Evolutionary conservation across 2,329 filamentous ascomycete genomes (phyloP).

Genomic region (Monosporascus sp.): DNA sequence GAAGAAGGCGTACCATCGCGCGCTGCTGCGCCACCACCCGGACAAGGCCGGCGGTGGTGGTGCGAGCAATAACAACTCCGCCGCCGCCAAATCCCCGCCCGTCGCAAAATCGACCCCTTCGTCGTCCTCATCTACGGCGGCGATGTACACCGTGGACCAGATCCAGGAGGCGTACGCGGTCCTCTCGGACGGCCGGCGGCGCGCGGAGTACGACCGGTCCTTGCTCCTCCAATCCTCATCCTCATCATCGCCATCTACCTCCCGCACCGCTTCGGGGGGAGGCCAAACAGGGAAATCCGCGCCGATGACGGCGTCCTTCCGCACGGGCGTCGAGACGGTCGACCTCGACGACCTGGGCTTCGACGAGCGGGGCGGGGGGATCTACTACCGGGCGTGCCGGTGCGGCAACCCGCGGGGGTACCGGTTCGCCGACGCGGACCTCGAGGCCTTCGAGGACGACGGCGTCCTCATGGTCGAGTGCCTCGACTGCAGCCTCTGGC

Average conservation of each 20-base stretch:
- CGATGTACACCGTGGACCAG: conserved; percentile 54
- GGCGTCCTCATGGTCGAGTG: conserved; percentile 62
- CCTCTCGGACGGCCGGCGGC: conserved; percentile 46
- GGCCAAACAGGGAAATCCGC: background rate
- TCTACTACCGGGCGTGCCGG: conserved; percentile 56
- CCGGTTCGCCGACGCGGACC: conserved; percentile 52
- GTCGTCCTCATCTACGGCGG: conserved; percentile 4
- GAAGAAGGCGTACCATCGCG: conserved; percentile 60
- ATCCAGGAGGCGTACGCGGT: conserved; percentile 56
- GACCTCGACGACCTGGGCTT: conserved; percentile 61
- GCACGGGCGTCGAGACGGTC: conserved; percentile 56
- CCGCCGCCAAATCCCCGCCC: conserved; percentile 1
- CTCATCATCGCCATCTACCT: conserved; percentile 12
- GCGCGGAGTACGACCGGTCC: conserved; percentile 49
- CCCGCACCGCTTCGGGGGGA: too few relatives aligned
- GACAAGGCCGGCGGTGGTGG: conserved; percentile 42
- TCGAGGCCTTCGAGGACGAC: conserved; percentile 53
- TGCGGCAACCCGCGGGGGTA: conserved; percentile 61
- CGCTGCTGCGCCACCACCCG: conserved; percentile 62
- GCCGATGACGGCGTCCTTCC: conserved; percentile 15
- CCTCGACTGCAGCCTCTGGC: conserved; percentile 62
- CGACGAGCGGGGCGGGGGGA: conserved; percentile 37
- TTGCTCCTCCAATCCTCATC: conserved; percentile 30
- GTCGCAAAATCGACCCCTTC: conserved; percentile 4
- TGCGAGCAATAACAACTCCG: conserved; percentile 9